These are phyloP conservation scores for Dactylellina sp. DNA, from an alignment of 2,329 filamentous ascomycete species.

Conservation along the genomic window DNA sequence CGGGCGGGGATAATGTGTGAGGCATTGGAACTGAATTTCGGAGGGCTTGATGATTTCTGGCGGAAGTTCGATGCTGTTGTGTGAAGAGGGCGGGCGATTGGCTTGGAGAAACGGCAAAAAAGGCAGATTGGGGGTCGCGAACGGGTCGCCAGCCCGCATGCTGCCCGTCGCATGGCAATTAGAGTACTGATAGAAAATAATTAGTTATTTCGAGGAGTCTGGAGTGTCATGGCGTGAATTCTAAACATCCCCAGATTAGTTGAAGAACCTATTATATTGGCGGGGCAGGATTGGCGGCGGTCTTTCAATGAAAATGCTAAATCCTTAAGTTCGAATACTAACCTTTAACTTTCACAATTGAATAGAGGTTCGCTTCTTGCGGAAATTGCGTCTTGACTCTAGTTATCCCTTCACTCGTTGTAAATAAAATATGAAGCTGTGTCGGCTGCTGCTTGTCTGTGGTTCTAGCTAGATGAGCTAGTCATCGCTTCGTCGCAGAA, in stretches of 20 bases:
- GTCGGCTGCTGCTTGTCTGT: too few species aligned
- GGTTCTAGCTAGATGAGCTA: too few species aligned
- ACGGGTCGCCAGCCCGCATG: conserved; percentile 30
- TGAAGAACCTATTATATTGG: too few species aligned
- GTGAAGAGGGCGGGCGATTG: conserved; percentile 18
- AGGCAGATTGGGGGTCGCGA: conserved; percentile 45
- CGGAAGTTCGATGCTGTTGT: conserved; percentile 18
- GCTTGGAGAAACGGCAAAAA: conserved; percentile 33
- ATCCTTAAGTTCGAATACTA: too few species aligned
- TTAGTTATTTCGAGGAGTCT: background rate
- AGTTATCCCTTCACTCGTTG: too few species aligned
- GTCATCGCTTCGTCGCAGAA: conserved; percentile 1
- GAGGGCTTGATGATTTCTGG: background rate
- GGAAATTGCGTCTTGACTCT: too few species aligned
- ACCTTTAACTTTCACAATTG: too few species aligned
- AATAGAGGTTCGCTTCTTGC: too few species aligned
- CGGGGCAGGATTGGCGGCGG: too few species aligned
- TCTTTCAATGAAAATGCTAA: too few species aligned
- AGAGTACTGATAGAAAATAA: background rate
- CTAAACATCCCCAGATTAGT: background rate
- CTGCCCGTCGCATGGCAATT: conserved; percentile 39
- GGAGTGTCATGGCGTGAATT: background rate
- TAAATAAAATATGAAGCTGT: too few species aligned
- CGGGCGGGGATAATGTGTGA: background rate
- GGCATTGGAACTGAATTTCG: background rate